A percentile compares a stretch with the other conserved stretches of the same genome.
Evolutionary conservation across 2,329 filamentous ascomycete species (phyloP).

Genomic region (Ceratocystis albifundus): DNA sequence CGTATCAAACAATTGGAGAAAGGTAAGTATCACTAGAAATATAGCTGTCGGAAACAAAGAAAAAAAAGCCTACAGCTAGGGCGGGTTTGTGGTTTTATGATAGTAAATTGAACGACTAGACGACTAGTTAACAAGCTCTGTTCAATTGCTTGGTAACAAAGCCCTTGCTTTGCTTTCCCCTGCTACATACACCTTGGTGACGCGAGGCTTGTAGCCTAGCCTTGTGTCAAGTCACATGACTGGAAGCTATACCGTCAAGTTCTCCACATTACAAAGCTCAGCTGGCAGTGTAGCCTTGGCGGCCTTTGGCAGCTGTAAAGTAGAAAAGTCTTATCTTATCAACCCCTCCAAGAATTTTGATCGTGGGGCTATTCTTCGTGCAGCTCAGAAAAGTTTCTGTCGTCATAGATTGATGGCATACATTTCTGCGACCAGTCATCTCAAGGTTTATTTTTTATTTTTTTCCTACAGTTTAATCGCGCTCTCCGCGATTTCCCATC

Average conservation of each 20-base stretch:
- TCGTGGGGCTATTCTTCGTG: conserved; percentile 17
- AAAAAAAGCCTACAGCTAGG: conserved; percentile 12
- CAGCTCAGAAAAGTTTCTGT: conserved; percentile 17
- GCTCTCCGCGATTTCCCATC: background rate
- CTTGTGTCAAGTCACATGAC: conserved; percentile 22
- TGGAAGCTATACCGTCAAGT: background rate
- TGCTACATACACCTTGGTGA: conserved; percentile 27
- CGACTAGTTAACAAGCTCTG: conserved; percentile 17
- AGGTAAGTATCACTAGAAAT: conserved; percentile 6
- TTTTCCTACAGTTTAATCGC: background rate
- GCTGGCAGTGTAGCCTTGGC: background rate
- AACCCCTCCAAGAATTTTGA: conserved; percentile 16
- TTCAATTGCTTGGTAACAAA: background rate
- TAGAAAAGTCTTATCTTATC: conserved; percentile 20
- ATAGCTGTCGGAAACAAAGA: background rate
- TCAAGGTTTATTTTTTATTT: background rate
- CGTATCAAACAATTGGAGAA: background rate
- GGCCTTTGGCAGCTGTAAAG: background rate
- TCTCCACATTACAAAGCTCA: conserved; percentile 1
- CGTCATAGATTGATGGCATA: conserved; percentile 13
- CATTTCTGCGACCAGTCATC: background rate
- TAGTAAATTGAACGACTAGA: conserved; percentile 10
- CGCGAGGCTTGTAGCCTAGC: conserved; percentile 33
- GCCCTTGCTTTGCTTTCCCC: background rate
- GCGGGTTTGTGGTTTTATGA: conserved; percentile 17